Evolutionary conservation across 371 early-diverging fungal species (phyloP).

Genomic region (Fennellomyces sp.): DNA sequence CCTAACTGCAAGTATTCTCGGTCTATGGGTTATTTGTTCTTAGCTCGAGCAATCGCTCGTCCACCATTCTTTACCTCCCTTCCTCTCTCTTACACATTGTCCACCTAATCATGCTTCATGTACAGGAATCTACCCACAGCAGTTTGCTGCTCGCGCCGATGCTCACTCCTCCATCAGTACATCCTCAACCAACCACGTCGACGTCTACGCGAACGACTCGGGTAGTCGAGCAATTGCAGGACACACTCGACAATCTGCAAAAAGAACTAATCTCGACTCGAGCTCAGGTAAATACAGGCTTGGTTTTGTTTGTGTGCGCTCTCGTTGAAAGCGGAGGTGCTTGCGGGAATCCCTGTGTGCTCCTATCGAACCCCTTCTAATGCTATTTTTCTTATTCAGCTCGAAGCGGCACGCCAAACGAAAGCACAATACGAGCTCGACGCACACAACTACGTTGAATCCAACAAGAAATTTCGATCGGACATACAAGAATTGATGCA

Average conservation of each 20-base stretch:
- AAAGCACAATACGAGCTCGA: slow-evolving; percentile 36
- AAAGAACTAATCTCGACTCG: slow-evolving; percentile 30
- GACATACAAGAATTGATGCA: slow-evolving; percentile 44
- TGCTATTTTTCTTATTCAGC: slow-evolving; percentile 16
- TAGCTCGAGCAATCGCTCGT: neutral
- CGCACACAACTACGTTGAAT: slow-evolving; percentile 27
- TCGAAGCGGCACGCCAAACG: slow-evolving; percentile 28
- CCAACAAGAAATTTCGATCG: slow-evolving; percentile 29
- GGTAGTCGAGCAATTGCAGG: slow-evolving; percentile 41
- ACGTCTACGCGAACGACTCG: slow-evolving; percentile 34
- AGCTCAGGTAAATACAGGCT: slow-evolving; percentile 34
- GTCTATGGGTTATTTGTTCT: slow-evolving; percentile 7
- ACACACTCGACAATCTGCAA: slow-evolving; percentile 28
- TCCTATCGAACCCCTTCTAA: neutral
- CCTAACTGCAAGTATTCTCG: slow-evolving; percentile 17
- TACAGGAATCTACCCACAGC: slow-evolving; percentile 21
- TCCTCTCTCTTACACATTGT: slow-evolving; percentile 7
- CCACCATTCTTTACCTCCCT: slow-evolving; percentile 7
- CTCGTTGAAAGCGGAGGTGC: neutral
- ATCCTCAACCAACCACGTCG: slow-evolving; percentile 36
- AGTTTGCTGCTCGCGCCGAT: slow-evolving; percentile 15
- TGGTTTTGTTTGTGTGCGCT: too few relatives aligned
- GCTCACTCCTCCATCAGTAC: slow-evolving; percentile 17
- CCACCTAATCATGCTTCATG: slow-evolving; percentile 20
- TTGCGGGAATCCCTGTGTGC: neutral